Evolutionary conservation across 2,329 filamentous ascomycete species (phyloP).

Genomic region (Xylaria sp.): DNA sequence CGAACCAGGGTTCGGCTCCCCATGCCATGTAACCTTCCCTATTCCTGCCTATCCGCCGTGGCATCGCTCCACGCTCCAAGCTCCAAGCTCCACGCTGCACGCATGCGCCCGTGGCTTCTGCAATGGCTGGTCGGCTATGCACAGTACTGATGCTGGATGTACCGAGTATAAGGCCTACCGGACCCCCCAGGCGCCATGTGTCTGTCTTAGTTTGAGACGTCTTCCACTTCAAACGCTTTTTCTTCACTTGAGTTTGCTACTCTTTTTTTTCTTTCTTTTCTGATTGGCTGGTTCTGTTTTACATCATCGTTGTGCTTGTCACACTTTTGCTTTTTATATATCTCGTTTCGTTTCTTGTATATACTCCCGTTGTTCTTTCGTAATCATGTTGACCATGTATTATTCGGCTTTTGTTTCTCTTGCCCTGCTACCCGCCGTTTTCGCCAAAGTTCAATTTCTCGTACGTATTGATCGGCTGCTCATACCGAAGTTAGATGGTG

Average conservation of each 20-base stretch:
- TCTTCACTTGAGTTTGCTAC: background rate
- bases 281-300: background rate
- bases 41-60: background rate
- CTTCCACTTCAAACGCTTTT: constrained; percentile 2
- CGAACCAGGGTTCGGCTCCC: constrained; percentile 13
- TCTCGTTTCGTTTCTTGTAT: constrained; percentile 21
- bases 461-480: constrained; percentile 23
- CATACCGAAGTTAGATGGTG: background rate
- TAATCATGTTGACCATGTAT: constrained; percentile 37
- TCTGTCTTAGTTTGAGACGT: constrained; percentile 12
- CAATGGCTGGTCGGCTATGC: no score
- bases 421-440: constrained; percentile 28
- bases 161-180: background rate
- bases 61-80: background rate
- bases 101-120: no score
- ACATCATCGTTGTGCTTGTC: background rate
- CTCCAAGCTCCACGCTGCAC: no score
- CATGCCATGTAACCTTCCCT: constrained; percentile 20
- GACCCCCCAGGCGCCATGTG: background rate
- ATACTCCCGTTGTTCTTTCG: constrained; percentile 19
- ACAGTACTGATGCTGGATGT: no score
- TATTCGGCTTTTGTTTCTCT: constrained; percentile 33
- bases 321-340: background rate
- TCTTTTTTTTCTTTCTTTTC: background rate
- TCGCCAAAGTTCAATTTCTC: constrained; percentile 40